A percentile compares a stretch with the other conserved stretches of the same genome.
phyloP scores from a whole-genome alignment of 1,284 basidiomycete genomes.

The Phlebopus sp. region DNA sequence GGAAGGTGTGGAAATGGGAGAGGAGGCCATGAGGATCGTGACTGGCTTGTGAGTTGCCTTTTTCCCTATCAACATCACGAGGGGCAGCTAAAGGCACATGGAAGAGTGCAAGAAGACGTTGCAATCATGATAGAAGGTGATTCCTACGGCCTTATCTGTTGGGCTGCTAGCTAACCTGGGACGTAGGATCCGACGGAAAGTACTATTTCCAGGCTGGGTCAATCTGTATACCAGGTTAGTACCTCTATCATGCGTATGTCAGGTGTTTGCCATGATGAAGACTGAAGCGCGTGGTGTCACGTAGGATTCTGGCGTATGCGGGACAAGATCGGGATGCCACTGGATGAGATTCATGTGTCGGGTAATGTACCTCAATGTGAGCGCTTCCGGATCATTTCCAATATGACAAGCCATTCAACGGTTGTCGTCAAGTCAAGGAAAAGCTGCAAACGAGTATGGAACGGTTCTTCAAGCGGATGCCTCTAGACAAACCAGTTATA shows the following conservation, averaged over 20 bases:
- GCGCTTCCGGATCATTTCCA: constrained; percentile 20
- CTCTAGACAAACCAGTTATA: constrained; percentile 62
- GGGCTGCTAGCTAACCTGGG: constrained; percentile 18
- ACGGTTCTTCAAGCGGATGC: constrained; percentile 62
- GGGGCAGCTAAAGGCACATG: constrained; percentile 8
- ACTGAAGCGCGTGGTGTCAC: neutral
- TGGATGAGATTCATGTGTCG: constrained; percentile 67
- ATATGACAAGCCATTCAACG: neutral
- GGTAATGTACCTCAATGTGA: constrained; percentile 68
- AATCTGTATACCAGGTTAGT: constrained; percentile 56
- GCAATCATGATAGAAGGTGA: constrained; percentile 72
- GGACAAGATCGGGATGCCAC: constrained; percentile 67
- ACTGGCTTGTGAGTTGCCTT: constrained; percentile 47
- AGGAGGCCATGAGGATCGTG: constrained; percentile 60
- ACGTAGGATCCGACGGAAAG: constrained; percentile 50
- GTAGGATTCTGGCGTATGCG: constrained; percentile 69
- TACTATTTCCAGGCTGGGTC: constrained; percentile 71
- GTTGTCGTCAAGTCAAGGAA: constrained; percentile 41
- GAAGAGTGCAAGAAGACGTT: constrained; percentile 64
- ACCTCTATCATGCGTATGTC: neutral
- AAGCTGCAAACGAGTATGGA: constrained; percentile 62
- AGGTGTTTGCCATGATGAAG: neutral
- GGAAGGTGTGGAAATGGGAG: constrained; percentile 29
- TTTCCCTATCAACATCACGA: neutral
- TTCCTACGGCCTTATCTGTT: constrained; percentile 9